Evolutionary conservation across 75 land plant genomes (phyloP).

Genomic region (Picea sitchensis): DNA sequence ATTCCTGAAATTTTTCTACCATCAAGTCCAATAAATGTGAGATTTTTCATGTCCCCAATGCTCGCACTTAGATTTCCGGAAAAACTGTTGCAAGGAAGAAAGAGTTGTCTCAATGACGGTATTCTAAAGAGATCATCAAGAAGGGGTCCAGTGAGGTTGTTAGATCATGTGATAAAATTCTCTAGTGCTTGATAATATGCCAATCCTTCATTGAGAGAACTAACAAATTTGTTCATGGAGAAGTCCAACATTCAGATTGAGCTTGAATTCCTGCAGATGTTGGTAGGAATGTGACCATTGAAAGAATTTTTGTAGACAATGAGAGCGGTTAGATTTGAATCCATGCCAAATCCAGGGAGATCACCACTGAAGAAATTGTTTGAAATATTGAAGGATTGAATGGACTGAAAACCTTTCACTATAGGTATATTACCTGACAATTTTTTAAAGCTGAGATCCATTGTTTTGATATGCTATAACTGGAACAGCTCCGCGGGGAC

Average conservation of each 20-base stretch:
- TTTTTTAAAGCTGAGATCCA: conserved; percentile 37
- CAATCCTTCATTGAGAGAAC: conserved; percentile 5
- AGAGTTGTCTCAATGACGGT: conserved; percentile 12
- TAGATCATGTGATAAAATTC: conserved; percentile 23
- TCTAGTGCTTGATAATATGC: conserved; percentile 8
- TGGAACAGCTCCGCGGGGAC: conserved; percentile 18
- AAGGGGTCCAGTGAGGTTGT: conserved; percentile 28
- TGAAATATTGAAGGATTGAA: conserved; percentile 23
- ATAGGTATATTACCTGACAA: conserved; percentile 24
- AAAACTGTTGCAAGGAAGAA: conserved; percentile 16
- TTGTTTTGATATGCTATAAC: conserved; percentile 17
- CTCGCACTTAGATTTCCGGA: conserved; percentile 9
- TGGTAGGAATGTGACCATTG: conserved; percentile 14
- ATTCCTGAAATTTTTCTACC: conserved; percentile 33
- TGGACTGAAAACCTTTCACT: conserved; percentile 3
- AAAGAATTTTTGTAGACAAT: conserved; percentile 18
- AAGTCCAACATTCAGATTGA: conserved; percentile 18
- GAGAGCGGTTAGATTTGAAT: background rate
- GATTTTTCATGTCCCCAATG: conserved; percentile 23
- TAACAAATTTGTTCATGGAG: conserved; percentile 8
- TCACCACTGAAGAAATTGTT: conserved; percentile 18
- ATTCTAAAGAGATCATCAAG: conserved; percentile 29
- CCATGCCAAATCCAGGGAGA: conserved; percentile 4
- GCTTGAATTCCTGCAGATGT: conserved; percentile 9
- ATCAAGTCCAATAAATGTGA: conserved; percentile 34